Percentiles rank a stretch among this genome's conserved stretches.
These are phyloP conservation scores for Thielaviopsis punctulata DNA, from an alignment of 2,329 filamentous ascomycete genomes.

Conservation along the genomic window DNA sequence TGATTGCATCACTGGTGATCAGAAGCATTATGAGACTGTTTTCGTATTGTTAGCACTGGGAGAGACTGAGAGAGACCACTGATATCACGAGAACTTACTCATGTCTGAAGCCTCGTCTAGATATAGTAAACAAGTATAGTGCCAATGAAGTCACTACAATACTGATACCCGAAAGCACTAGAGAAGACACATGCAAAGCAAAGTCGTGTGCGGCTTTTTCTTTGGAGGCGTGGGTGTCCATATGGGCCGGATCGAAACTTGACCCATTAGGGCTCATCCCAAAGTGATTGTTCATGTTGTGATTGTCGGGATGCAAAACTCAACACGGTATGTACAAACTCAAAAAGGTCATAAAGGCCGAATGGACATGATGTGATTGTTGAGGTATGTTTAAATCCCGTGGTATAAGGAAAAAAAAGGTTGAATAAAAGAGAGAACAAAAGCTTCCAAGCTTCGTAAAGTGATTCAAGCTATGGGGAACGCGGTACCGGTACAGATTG, in stretches of 20 bases:
- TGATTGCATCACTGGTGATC: slow-evolving; percentile 55
- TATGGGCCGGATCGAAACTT: too few relatives aligned
- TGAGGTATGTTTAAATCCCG: too few relatives aligned
- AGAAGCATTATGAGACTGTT: slow-evolving; percentile 57
- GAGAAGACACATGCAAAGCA: slow-evolving; percentile 17
- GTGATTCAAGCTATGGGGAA: too few relatives aligned
- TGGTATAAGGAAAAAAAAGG: neutral
- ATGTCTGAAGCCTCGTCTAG: slow-evolving; percentile 58
- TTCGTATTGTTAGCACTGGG: neutral
- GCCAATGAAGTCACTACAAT: slow-evolving; percentile 36
- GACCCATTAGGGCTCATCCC: neutral
- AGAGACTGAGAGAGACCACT: slow-evolving; percentile 1
- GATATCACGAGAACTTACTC: slow-evolving; percentile 37
- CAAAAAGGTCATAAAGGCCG: neutral
- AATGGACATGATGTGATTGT: neutral
- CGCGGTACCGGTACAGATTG: too few relatives aligned
- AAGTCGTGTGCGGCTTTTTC: slow-evolving; percentile 12
- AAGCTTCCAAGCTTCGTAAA: too few relatives aligned
- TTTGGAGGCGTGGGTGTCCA: neutral
- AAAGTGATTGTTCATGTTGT: neutral
- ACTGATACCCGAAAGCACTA: slow-evolving; percentile 33
- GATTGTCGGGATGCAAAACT: neutral
- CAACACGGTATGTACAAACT: neutral
- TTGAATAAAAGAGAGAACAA: too few relatives aligned
- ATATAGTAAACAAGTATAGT: slow-evolving; percentile 56